Base-by-base conservation (phyloP, 1,284 basidiomycete genomes). In the Ganoderma meredithae region DNA sequence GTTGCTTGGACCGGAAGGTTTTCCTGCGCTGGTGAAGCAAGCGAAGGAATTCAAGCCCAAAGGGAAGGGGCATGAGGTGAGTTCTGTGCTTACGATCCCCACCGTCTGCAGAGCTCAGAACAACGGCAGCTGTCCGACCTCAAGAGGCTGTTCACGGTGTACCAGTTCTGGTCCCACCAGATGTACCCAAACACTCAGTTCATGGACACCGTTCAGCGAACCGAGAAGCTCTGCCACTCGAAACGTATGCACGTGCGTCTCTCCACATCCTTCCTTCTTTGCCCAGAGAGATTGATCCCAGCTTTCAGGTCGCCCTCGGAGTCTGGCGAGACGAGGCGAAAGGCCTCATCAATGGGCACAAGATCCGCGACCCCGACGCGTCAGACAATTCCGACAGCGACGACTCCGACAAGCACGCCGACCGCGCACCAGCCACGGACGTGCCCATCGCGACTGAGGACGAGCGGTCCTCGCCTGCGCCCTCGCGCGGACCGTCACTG, bases 111-210 rank as follows among this genome's bases (percentile, higher is more conserved):
- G 19, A 41, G 12, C 22, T 66, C 31, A 61, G 40, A 43, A 31
- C 36, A 66, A 68, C 25, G 58, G 6, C 75, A 97, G 95, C 83
- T 83, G 27, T 80, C 86, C 64, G 96, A 98, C 78, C 85, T 98
- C 44, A 88, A 88, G 71, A 84, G 91, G 41, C 80, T 98, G 19
- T 83, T 98, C 64, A 88, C 91, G 71, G 82, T 93, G 63, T 98
- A 98, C 77, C 95, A 95, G 74, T 92, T 96, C 75, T 98, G 96
- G 96, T 86, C 95, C 1, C 96, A 98, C 79, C 87, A 87, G 72
- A 86, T 98, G 86, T 96, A 92, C 76, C 96, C 96, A 2, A 95
- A 93, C 76, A 91, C 88, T 9, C 90, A 91, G 62, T 97, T 98
- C 79, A 84, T 84, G 59, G 95, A 97, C 77, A 97, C 95, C 0